These are phyloP conservation scores for Skeletonema potamos DNA, from an alignment of 108 stramenopile species.

Conservation along the genomic window DNA sequence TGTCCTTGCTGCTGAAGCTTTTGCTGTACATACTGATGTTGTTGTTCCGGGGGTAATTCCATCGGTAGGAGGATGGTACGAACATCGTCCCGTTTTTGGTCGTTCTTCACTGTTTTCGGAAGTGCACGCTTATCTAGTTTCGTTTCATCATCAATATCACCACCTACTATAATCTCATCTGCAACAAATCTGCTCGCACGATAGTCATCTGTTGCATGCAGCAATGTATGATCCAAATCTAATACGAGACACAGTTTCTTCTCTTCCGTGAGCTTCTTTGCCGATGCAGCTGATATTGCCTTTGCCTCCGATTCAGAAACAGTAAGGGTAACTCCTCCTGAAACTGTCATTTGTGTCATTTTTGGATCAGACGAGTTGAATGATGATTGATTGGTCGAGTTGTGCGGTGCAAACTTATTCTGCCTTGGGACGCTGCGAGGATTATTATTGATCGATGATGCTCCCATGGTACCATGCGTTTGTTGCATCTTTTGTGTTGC, in stretches of 20 bases:
- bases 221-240: slow-evolving; percentile 88
- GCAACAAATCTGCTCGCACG: slow-evolving; percentile 57
- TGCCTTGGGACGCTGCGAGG: slow-evolving; percentile 2
- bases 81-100: slow-evolving; percentile 52
- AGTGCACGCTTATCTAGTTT: neutral
- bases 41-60: slow-evolving; percentile 31
- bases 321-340: slow-evolving; percentile 72
- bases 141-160: slow-evolving; percentile 1
- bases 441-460: neutral
- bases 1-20: slow-evolving; percentile 16
- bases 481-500: slow-evolving; percentile 37
- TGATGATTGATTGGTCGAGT: neutral
- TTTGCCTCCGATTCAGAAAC: slow-evolving; percentile 67
- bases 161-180: slow-evolving; percentile 16
- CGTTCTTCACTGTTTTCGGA: slow-evolving; percentile 1
- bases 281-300: slow-evolving; percentile 53
- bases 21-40: slow-evolving; percentile 31
- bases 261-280: slow-evolving; percentile 45
- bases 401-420: neutral
- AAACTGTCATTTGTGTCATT: slow-evolving; percentile 70
- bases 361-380: slow-evolving; percentile 19
- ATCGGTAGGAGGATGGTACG: slow-evolving; percentile 68
- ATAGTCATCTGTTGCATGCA: slow-evolving; percentile 84
- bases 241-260: slow-evolving; percentile 74
- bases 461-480: neutral